phyloP scores from a whole-genome alignment of 2,329 filamentous ascomycete genomes.

The Verticillium nonalfalfae region DNA sequence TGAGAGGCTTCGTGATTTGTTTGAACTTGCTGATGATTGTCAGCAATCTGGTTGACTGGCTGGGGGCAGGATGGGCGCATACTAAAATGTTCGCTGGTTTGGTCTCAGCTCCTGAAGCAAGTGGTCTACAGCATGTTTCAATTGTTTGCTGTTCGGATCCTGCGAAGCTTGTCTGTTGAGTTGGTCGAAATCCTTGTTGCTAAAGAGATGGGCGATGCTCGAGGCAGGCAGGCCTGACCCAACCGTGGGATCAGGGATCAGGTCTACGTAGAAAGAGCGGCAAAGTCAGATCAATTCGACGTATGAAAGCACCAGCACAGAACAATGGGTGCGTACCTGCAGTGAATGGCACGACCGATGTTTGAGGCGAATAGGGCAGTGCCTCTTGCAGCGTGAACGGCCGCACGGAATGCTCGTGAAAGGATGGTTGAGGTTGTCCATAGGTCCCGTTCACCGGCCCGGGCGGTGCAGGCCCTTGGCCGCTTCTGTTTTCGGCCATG shows the following conservation, averaged over 20 bases:
- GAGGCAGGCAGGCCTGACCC: constrained; percentile 48
- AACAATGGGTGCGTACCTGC: constrained; percentile 45
- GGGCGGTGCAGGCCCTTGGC: constrained; percentile 7
- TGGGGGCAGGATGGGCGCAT: constrained; percentile 16
- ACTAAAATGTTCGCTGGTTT: constrained; percentile 66
- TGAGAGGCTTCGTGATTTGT: constrained; percentile 29
- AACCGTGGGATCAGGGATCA: constrained; percentile 59
- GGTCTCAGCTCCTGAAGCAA: constrained; percentile 68
- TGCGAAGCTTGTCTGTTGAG: constrained; percentile 65
- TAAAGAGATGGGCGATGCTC: constrained; percentile 44
- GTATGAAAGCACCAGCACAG: not conserved
- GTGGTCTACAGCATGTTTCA: constrained; percentile 68
- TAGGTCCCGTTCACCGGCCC: constrained; percentile 9
- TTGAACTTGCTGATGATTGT: constrained; percentile 49
- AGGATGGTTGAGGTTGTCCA: constrained; percentile 7
- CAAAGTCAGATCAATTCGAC: not conserved
- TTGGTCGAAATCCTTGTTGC: constrained; percentile 51
- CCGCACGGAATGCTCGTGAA: constrained; percentile 15
- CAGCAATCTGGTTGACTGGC: constrained; percentile 11
- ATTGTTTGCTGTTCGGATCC: constrained; percentile 53
- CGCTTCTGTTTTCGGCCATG: constrained; percentile 6
- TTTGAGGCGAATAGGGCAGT: constrained; percentile 76
- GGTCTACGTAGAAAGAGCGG: constrained; percentile 37
- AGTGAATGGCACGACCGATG: constrained; percentile 72
- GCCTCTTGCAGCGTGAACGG: constrained; percentile 67